Evolutionary conservation across 164 flowering plant species (phyloP), one percentile per base, ranked within the genome.

Genomic region (Echeveria elegans): DNA sequence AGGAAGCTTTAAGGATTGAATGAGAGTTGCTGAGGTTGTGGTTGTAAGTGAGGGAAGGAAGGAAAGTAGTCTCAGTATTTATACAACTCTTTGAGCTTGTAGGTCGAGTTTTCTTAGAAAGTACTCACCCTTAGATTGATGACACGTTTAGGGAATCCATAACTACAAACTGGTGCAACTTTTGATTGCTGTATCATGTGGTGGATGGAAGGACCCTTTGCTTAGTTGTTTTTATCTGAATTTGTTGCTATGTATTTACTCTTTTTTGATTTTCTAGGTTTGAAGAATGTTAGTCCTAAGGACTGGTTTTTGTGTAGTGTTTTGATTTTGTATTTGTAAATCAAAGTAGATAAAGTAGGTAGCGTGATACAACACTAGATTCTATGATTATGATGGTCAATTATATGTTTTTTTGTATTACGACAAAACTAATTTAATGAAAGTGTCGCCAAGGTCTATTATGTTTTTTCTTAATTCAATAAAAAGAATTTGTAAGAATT

Each of bases 401-500:
- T 52, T 69, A 75, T 1, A 72, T 76, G 10, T 41, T 73, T 40
- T 76, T 71, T n/a, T n/a, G 48, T 0, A 75, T n/a, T n/a, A n/a
- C n/a, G n/a, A n/a, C n/a, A n/a, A n/a, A n/a, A n/a, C n/a, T n/a
- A n/a, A n/a, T n/a, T n/a, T n/a, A n/a, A n/a, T n/a, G n/a, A n/a
- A n/a, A n/a, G n/a, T n/a, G n/a, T n/a, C n/a, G n/a, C n/a, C n/a
- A n/a, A n/a, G n/a, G n/a, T n/a, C n/a, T n/a, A n/a, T n/a, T n/a
- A n/a, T n/a, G n/a, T n/a, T n/a, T n/a, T n/a, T n/a, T n/a, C n/a
- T n/a, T n/a, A n/a, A n/a, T n/a, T n/a, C n/a, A n/a, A n/a, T n/a
- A n/a, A n/a, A n/a, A n/a, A n/a, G n/a, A n/a, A n/a, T n/a, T n/a
- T n/a, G n/a, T n/a, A n/a, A n/a, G n/a, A n/a, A n/a, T n/a, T n/a